Evolutionary conservation across 805 yeast genomes (phyloP), one percentile per base, ranked within the genome.

Genomic region (Diddensiella caesifluorescens): DNA sequence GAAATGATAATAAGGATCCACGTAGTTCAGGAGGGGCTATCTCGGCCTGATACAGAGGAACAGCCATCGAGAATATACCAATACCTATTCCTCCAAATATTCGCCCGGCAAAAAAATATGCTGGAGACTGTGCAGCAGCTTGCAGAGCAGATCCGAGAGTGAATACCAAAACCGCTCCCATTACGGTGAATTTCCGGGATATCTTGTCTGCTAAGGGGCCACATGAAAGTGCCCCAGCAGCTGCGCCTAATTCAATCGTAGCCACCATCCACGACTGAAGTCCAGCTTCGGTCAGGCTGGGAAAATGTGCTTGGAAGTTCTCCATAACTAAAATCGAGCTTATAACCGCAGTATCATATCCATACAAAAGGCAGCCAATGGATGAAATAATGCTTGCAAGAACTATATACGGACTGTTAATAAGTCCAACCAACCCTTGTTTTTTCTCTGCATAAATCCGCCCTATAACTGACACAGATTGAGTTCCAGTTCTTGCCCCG

Each of bases 141-240:
- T 59, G 63, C 21, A 59, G 37, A 38, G 49, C 46, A 13, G 58
- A 53, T 33, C 63, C 63, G 22, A 60, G 41, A 39, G 42, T 34
- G 53, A 58, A 58, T 19, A 58, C 38, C 26, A 56, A 38, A 15
- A 51, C 49, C 23, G 58, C 86, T 51, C 71, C 55, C 63, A 77
- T 76, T 62, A 80, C 65, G 29, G 83, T 77, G 54, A 74, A 71
- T 56, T 75, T 79, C 56, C 87, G 68, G 18, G 85, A 84, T 46
- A 78, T 69, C 34, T 54, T 66, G 52, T 80, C 86, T 52, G 73
- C 69, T 27, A 78, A 61, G 39, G 52, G 70, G 3, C 85, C 83
- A 42, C 83, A 83, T 10, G 77, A 60, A 23, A 79, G 55, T 5
- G 75, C 75, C 59, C 85, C 86, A 3, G 47, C 32, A 53, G 53